These are phyloP conservation scores for Chalciporus chontae DNA, from an alignment of 768 basidiomycete species.

Conservation along the genomic window DNA sequence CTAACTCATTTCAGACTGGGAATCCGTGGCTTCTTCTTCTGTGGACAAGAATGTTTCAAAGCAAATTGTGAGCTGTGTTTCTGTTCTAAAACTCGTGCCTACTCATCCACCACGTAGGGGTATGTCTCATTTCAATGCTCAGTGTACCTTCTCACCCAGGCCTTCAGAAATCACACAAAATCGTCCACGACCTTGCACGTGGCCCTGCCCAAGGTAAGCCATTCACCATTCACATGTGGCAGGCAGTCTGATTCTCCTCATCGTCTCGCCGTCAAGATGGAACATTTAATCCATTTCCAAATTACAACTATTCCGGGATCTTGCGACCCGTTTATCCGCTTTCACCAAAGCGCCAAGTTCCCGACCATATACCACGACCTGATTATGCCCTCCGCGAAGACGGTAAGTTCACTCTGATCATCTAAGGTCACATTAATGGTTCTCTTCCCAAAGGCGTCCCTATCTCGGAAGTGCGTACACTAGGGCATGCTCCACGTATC, in stretches of 20 bases:
- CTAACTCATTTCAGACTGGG: slow-evolving; percentile 52
- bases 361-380: slow-evolving; percentile 79
- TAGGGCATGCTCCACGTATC: slow-evolving; percentile 62
- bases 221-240: background rate
- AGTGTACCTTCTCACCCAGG: background rate
- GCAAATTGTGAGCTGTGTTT: slow-evolving; percentile 67
- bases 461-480: slow-evolving; percentile 50
- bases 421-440: background rate
- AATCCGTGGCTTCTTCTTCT: slow-evolving; percentile 85
- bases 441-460: slow-evolving; percentile 47
- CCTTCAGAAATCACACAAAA: slow-evolving; percentile 76
- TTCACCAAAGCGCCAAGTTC: slow-evolving; percentile 70
- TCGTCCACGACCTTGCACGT: slow-evolving; percentile 62
- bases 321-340: slow-evolving; percentile 87
- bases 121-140: slow-evolving; percentile 1
- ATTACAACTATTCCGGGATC: slow-evolving; percentile 73
- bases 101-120: slow-evolving; percentile 18
- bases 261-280: slow-evolving; percentile 48
- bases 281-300: slow-evolving; percentile 76
- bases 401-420: slow-evolving; percentile 40
- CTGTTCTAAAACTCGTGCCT: background rate
- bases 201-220: slow-evolving; percentile 21
- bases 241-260: background rate
- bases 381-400: slow-evolving; percentile 71
- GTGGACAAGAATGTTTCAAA: slow-evolving; percentile 96